Conservation (phyloP, 306 rosid genomes). For the Rosa chinensis region DNA sequence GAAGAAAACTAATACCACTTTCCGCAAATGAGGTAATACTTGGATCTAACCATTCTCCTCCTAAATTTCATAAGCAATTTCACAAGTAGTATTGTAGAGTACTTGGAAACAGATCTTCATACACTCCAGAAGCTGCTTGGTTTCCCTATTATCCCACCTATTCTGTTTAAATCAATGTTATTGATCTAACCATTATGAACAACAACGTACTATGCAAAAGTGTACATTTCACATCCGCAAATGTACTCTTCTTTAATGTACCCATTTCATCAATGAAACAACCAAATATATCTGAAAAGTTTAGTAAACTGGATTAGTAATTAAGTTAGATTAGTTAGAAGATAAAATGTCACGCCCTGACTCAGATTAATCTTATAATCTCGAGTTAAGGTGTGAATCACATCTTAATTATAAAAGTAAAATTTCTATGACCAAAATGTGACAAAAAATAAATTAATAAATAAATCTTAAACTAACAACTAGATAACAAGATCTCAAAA, state of each 20-base stretch:
- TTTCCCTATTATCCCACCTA: constrained; percentile 8
- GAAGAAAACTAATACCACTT: constrained; percentile 30
- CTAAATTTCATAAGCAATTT: constrained; percentile 50
- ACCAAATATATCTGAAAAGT: constrained; percentile 28
- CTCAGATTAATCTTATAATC: too few species aligned
- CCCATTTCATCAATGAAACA: constrained; percentile 29
- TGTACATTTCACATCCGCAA: neutral
- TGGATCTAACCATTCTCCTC: constrained; percentile 31
- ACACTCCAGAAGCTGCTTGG: constrained; percentile 41
- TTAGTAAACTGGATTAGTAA: neutral
- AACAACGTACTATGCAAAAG: too few species aligned
- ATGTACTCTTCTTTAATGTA: neutral
- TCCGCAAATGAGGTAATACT: constrained; percentile 36
- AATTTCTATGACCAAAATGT: too few species aligned
- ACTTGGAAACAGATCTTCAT: constrained; percentile 54
- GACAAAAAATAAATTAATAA: too few species aligned
- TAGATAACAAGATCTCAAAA: too few species aligned
- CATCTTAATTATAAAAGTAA: too few species aligned
- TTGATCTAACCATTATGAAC: too few species aligned
- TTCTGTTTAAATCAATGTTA: too few species aligned
- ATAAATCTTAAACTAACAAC: too few species aligned
- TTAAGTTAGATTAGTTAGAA: neutral
- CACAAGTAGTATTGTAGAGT: constrained; percentile 38
- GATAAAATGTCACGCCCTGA: neutral
- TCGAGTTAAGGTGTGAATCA: too few species aligned